Percentiles rank a stretch among this genome's conserved stretches.
phyloP scores from a whole-genome alignment of 148 eudicot species.

The Mesembryanthemum crystallinum region DNA sequence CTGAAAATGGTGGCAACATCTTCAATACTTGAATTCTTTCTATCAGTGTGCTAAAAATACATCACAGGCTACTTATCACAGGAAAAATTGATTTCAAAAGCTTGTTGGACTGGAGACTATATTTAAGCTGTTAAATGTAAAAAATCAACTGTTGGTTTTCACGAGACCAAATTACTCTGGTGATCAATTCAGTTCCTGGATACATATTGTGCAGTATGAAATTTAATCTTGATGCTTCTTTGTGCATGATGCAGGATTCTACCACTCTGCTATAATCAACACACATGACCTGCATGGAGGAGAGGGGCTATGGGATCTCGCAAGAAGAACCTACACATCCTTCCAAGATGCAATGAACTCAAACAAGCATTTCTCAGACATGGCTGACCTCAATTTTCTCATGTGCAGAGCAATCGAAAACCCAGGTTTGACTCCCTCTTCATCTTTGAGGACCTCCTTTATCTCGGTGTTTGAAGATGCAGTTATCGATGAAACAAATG shows the following conservation, averaged over 20 bases:
- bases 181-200: not conserved
- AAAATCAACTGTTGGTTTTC: not conserved
- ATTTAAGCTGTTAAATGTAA: not conserved
- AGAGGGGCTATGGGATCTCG: constrained; percentile 77
- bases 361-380: constrained; percentile 82
- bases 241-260: constrained; percentile 54
- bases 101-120: too few species aligned
- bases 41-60: too few species aligned
- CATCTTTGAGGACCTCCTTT: constrained; percentile 72
- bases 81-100: too few species aligned
- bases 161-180: not conserved
- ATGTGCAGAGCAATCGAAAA: constrained; percentile 92
- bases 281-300: constrained; percentile 67
- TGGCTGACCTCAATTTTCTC: constrained; percentile 82
- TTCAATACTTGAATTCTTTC: too few species aligned
- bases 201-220: not conserved
- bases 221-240: not conserved
- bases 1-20: not conserved
- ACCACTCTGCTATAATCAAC: constrained; percentile 79
- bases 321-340: constrained; percentile 49
- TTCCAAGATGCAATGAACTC: constrained; percentile 52
- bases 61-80: too few species aligned
- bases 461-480: constrained; percentile 79
- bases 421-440: constrained; percentile 81
- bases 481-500: constrained; percentile 40